Evolutionary conservation across 1,139 yeast genomes (phyloP), one percentile per base, ranked within the genome.

Genomic region (Yamadazyma spencermartinsiae): DNA sequence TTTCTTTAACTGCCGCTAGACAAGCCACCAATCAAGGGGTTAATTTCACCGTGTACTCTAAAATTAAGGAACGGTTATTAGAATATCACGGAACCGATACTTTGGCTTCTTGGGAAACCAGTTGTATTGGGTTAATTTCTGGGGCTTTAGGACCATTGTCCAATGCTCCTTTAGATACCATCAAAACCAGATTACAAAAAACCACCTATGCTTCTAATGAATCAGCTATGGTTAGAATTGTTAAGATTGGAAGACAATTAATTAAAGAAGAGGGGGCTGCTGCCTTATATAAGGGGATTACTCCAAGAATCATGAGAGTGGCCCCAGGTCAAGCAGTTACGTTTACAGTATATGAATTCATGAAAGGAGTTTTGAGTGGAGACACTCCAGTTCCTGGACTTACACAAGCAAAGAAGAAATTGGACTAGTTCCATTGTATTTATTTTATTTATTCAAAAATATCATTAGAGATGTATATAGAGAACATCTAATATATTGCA

Each of bases 301-400:
- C 97, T 29, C 98, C 98, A 54, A 85, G 98, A 74, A 92, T 92
- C 54, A 89, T 92, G 95, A 85, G 98, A 70, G 98, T 92, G 41
- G 98, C 98, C 13, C 98, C 98, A 17, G 98, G 98, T 46, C 98
- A 92, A 68, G 97, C 98, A 40, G 98, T 92, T 41, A 94, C 97
- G 14, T 92, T 92, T 68, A 92, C 98, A 6, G 96, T 92, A 35
- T 92, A 92, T 65, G 98, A 92, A 67, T 84, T 75, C 60, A 86
- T 89, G 62, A 86, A 90, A 65, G 79, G 75, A 26, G 69, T 75
- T 38, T 74, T 90, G 61, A 87, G 50, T 36, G 70, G 68, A 36
- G 66, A 63, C 38, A 42, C 60, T n/a, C 55, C 56, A 21, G 58
- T 55, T 28, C 52, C 56, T 33, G 45, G 50, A 31, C 38, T 49